Evolutionary conservation across 768 basidiomycete species (phyloP).

Genomic region (Boletus reticulatus): DNA sequence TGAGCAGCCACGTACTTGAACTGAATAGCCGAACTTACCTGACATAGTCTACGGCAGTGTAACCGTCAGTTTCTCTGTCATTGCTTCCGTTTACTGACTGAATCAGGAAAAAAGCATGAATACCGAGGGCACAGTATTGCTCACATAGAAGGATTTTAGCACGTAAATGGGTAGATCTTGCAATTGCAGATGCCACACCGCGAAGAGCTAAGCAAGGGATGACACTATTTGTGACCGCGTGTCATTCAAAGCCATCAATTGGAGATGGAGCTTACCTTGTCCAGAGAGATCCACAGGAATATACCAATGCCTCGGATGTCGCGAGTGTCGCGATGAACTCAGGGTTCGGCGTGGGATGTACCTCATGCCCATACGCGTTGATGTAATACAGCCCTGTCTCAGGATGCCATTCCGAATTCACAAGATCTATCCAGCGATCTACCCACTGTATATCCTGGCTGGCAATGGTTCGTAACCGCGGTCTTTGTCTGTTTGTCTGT

Average conservation of each 20-base stretch:
- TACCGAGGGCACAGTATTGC: slow-evolving; percentile 25
- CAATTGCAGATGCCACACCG: slow-evolving; percentile 76
- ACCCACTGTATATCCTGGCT: slow-evolving; percentile 63
- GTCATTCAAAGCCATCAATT: slow-evolving; percentile 3
- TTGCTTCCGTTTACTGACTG: slow-evolving; percentile 78
- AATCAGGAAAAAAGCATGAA: slow-evolving; percentile 2
- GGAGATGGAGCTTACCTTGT: slow-evolving; percentile 58
- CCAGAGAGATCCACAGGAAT: slow-evolving; percentile 94
- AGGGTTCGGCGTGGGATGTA: slow-evolving; percentile 85
- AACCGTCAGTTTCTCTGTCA: slow-evolving; percentile 87
- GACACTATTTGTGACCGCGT: slow-evolving; percentile 47
- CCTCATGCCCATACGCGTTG: slow-evolving; percentile 88
- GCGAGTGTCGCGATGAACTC: slow-evolving; percentile 67
- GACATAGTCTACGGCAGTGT: slow-evolving; percentile 83
- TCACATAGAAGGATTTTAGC: slow-evolving; percentile 85
- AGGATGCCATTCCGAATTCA: slow-evolving; percentile 1
- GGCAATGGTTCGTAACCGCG: slow-evolving; percentile 50
- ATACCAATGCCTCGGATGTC: slow-evolving; percentile 69
- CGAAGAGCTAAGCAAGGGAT: slow-evolving; percentile 89
- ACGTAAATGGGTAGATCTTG: slow-evolving; percentile 63
- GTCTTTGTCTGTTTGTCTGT: slow-evolving; percentile 53
- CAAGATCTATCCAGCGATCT: slow-evolving; percentile 18
- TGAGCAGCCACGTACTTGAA: slow-evolving; percentile 1
- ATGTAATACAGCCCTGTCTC: slow-evolving; percentile 76
- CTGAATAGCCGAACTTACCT: slow-evolving; percentile 40